Evolutionary conservation across 179 eudicot species (phyloP).

Genomic region (Spergularia azorica): DNA sequence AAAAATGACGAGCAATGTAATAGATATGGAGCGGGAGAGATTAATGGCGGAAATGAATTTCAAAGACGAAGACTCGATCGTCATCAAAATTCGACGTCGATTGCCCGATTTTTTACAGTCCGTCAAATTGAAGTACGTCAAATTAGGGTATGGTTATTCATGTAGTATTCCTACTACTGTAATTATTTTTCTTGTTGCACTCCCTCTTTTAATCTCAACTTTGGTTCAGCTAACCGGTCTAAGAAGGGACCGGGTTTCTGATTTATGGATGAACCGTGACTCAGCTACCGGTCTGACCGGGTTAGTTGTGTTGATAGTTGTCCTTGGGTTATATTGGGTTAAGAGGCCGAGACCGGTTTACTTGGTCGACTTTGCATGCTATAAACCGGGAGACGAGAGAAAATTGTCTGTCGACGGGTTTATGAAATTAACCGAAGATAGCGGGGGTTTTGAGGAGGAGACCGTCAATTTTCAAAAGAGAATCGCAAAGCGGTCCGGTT

Average conservation of each 20-base stretch:
- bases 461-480: slow-evolving; percentile 59
- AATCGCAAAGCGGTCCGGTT: slow-evolving; percentile 52
- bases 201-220: slow-evolving; percentile 48
- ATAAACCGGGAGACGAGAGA: slow-evolving; percentile 61
- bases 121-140: slow-evolving; percentile 79
- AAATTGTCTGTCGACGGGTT: slow-evolving; percentile 55
- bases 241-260: slow-evolving; percentile 42
- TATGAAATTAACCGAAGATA: slow-evolving; percentile 50
- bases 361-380: slow-evolving; percentile 73
- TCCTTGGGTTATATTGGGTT: slow-evolving; percentile 53
- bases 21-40: slow-evolving; percentile 74
- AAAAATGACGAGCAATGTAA: slow-evolving; percentile 21
- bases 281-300: slow-evolving; percentile 47
- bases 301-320: slow-evolving; percentile 31
- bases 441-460: slow-evolving; percentile 51
- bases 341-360: slow-evolving; percentile 55
- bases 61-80: slow-evolving; percentile 59
- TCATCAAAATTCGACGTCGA: slow-evolving; percentile 64
- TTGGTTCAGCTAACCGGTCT: slow-evolving; percentile 44
- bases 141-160: slow-evolving; percentile 61
- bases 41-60: slow-evolving; percentile 79
- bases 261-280: slow-evolving; percentile 44
- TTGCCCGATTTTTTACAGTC: slow-evolving; percentile 73
- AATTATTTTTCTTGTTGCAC: slow-evolving; percentile 35
- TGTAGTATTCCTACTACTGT: slow-evolving; percentile 39